A percentile compares a stretch with the other conserved stretches of the same genome.
Evolutionary conservation across 352 stramenopile genomes (phyloP).

Genomic region (Elongisporangium undulatum): DNA sequence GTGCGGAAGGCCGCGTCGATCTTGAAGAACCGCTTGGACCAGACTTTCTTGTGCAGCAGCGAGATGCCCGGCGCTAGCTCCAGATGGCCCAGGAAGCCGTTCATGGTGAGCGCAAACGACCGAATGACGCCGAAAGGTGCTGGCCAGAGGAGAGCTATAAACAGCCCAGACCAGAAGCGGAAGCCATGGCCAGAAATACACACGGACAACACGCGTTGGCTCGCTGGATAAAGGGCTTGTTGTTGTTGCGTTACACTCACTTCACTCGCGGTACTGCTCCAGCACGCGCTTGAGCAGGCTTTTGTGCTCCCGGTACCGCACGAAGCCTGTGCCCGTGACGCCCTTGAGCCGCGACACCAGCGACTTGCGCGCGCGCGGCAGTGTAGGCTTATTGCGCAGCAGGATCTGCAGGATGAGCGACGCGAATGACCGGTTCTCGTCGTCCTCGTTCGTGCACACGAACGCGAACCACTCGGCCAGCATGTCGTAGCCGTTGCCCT

Average conservation of each 20-base stretch:
- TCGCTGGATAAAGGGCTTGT: not conserved
- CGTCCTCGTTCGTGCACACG: constrained; percentile 43
- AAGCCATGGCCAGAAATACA: not conserved
- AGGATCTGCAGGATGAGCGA: constrained; percentile 55
- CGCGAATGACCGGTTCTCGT: constrained; percentile 34
- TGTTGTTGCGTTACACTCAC: not conserved
- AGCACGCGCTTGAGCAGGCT: constrained; percentile 33
- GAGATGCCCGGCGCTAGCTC: constrained; percentile 11
- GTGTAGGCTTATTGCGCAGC: constrained; percentile 35
- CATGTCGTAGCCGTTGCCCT: constrained; percentile 46
- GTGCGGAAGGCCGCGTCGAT: constrained; percentile 41
- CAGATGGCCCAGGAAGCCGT: constrained; percentile 59
- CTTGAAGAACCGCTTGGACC: constrained; percentile 42
- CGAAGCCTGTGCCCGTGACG: constrained; percentile 9
- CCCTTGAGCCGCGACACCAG: constrained; percentile 17
- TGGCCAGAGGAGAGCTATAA: not conserved
- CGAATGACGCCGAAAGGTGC: not conserved
- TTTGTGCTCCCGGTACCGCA: constrained; percentile 36
- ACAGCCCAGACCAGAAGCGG: not conserved
- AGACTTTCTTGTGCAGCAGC: constrained; percentile 34
- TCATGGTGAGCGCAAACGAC: constrained; percentile 17
- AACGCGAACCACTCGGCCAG: constrained; percentile 53
- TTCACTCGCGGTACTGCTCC: constrained; percentile 21
- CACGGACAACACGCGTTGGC: not conserved
- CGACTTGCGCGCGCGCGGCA: constrained; percentile 44